Conservation (phyloP, 371 early-diverging fungal species). For the Nematocida ironsii region DNA sequence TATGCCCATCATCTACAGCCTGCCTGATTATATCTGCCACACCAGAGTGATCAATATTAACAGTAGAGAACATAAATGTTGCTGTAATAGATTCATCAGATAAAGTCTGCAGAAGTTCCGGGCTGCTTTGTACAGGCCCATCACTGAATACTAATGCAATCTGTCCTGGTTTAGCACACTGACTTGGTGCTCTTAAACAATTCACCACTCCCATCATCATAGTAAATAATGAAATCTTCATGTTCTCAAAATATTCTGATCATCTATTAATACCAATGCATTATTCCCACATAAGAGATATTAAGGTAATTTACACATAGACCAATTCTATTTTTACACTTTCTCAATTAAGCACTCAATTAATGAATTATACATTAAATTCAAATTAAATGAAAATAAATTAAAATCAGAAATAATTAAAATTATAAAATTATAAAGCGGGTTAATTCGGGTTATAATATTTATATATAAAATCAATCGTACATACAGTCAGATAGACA, state of each 20-base stretch:
- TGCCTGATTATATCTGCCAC: conserved; percentile 42
- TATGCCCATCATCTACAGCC: conserved; percentile 66
- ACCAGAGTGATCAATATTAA: conserved; percentile 40
- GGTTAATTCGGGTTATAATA: no score
- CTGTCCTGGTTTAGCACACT: conserved; percentile 61
- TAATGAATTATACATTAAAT: neutral
- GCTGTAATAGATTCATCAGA: conserved; percentile 51
- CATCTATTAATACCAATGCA: conserved; percentile 10
- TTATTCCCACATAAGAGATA: conserved; percentile 11
- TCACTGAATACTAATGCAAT: conserved; percentile 69
- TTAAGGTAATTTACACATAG: neutral
- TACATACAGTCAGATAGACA: no score
- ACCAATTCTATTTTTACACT: neutral
- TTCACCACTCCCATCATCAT: neutral
- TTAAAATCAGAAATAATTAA: no score
- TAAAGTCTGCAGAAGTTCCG: conserved; percentile 51
- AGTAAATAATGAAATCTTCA: conserved; percentile 11
- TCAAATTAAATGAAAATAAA: no score
- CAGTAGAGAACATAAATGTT: conserved; percentile 65
- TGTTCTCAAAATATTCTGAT: neutral
- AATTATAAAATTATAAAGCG: no score
- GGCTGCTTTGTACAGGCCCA: conserved; percentile 61
- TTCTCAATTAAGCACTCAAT: neutral
- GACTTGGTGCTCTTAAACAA: conserved; percentile 45
- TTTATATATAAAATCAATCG: no score